A percentile compares a stretch with the other conserved stretches of the same genome.
Evolutionary conservation across 1,284 basidiomycete species (phyloP).

Genomic region (Xerocomus minutiporus): DNA sequence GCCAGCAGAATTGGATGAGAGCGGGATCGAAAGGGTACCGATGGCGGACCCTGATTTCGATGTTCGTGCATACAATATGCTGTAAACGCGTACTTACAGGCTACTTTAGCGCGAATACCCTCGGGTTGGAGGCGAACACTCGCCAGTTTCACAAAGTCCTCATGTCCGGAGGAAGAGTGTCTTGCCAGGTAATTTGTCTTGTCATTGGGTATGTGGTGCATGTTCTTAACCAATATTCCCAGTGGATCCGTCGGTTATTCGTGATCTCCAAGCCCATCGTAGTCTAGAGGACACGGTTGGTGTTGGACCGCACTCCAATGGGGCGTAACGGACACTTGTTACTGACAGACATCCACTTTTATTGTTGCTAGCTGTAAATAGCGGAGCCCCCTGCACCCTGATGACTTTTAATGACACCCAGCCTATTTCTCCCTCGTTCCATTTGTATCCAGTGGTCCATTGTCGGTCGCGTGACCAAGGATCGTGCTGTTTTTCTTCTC

Average conservation of each 20-base stretch:
- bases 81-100: constrained; percentile 18
- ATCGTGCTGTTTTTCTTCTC: constrained; percentile 12
- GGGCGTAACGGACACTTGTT: constrained; percentile 20
- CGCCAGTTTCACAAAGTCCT: constrained; percentile 50
- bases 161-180: constrained; percentile 84
- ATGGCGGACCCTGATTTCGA: constrained; percentile 87
- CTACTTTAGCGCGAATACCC: constrained; percentile 54
- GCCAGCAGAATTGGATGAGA: constrained; percentile 71
- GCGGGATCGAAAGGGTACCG: constrained; percentile 80
- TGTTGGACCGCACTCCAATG: constrained; percentile 31
- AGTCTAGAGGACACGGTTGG: constrained; percentile 64
- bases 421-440: constrained; percentile 18
- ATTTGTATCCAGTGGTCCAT: constrained; percentile 12
- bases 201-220: neutral
- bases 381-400: constrained; percentile 16
- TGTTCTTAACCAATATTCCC: constrained; percentile 17
- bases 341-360: constrained; percentile 19
- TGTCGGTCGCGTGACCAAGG: constrained; percentile 13
- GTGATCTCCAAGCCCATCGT: constrained; percentile 82
- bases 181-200: constrained; percentile 60
- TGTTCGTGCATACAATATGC: constrained; percentile 46
- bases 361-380: constrained; percentile 27
- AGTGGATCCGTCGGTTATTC: constrained; percentile 85
- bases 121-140: constrained; percentile 52
- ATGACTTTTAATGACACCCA: constrained; percentile 32